Conservation (phyloP, 768 basidiomycete genomes). For the Lactifluus rugatus region DNA sequence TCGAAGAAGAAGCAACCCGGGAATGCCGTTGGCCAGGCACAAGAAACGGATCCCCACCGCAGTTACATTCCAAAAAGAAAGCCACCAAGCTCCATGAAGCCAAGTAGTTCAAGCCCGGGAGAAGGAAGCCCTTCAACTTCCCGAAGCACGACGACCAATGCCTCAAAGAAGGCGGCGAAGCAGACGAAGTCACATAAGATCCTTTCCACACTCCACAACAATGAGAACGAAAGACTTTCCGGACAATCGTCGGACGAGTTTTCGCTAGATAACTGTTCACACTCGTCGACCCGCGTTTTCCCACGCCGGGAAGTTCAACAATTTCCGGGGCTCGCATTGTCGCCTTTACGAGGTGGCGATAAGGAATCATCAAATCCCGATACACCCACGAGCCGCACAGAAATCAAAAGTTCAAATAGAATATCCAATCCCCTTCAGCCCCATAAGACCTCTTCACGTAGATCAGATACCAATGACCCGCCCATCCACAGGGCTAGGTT, state of each 20-base stretch:
- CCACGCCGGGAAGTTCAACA: background rate
- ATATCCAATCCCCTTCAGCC: background rate
- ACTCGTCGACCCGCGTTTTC: background rate
- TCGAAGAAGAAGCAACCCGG: background rate
- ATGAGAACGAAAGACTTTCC: constrained; percentile 1
- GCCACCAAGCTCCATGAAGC: constrained; percentile 16
- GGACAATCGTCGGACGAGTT: constrained; percentile 1
- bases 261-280: background rate
- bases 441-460: background rate
- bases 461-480: background rate
- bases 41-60: background rate
- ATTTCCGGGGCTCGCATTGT: background rate
- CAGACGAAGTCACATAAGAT: background rate
- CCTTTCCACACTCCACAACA: background rate
- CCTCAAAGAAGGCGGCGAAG: background rate
- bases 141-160: background rate
- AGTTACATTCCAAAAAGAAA: constrained; percentile 5
- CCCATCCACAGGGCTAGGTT: background rate
- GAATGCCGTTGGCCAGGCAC: background rate
- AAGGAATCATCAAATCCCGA: background rate
- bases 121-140: constrained; percentile 7
- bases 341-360: background rate
- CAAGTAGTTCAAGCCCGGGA: background rate
- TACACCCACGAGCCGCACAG: background rate
- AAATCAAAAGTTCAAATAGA: background rate